Conservation (phyloP, 306 rosid genomes). For the Prinsepia uniflora region DNA sequence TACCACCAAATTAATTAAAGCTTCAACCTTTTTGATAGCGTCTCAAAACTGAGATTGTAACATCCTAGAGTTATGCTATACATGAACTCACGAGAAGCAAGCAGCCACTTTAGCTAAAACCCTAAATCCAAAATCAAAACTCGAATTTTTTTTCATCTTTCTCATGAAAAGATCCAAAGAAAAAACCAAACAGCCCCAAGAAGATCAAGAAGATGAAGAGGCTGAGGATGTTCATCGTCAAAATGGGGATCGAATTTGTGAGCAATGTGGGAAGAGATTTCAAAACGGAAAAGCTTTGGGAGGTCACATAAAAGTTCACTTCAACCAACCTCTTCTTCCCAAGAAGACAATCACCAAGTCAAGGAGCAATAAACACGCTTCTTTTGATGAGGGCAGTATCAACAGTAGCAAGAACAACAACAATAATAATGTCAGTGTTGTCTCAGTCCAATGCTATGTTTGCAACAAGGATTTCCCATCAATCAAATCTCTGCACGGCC, state of each 20-base stretch:
- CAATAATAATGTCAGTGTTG: too few relatives aligned
- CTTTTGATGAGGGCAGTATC: not conserved
- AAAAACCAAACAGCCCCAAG: not conserved
- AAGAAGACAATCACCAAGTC: not conserved
- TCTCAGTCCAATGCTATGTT: slow-evolving; percentile 1
- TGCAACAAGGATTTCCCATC: slow-evolving; percentile 24
- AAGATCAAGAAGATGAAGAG: not conserved
- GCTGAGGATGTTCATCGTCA: not conserved
- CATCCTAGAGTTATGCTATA: not conserved
- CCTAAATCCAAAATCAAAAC: not conserved
- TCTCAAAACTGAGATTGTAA: not conserved
- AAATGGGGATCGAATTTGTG: slow-evolving; percentile 7
- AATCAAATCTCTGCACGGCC: slow-evolving; percentile 29
- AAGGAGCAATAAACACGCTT: not conserved
- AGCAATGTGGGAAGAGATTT: slow-evolving; percentile 12
- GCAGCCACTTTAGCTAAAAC: not conserved
- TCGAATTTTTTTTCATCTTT: not conserved
- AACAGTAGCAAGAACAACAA: not conserved
- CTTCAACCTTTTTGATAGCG: not conserved
- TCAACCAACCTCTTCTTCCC: slow-evolving; percentile 3
- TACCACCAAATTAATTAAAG: not conserved
- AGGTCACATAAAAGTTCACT: slow-evolving; percentile 25
- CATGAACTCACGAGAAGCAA: not conserved
- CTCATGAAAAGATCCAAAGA: not conserved
- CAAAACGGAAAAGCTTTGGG: slow-evolving; percentile 19